Evolutionary conservation across 495 filamentous ascomycete genomes (phyloP).

Genomic region (Chaetomium tenue): DNA sequence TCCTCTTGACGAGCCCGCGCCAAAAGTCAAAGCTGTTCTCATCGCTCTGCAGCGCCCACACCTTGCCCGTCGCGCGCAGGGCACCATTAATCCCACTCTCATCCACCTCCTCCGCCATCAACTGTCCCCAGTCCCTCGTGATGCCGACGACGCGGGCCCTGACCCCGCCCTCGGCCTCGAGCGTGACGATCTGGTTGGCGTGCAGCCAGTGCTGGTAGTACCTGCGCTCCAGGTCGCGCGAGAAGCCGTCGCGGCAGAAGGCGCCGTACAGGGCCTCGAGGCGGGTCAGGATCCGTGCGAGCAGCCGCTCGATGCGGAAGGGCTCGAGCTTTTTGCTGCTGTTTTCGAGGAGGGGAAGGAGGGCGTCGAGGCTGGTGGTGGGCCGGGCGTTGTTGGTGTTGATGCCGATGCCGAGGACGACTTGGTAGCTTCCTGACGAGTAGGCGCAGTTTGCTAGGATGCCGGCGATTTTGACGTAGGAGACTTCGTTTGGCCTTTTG

Average conservation of each 20-base stretch:
- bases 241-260: constrained; percentile 73
- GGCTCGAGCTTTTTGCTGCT: constrained; percentile 41
- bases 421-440: constrained; percentile 70
- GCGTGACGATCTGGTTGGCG: constrained; percentile 80
- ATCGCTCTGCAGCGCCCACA: constrained; percentile 87
- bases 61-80: constrained; percentile 63
- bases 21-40: constrained; percentile 99
- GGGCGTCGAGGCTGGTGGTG: constrained; percentile 78
- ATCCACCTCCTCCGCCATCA: constrained; percentile 78
- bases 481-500: constrained; percentile 52
- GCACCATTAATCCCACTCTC: constrained; percentile 54
- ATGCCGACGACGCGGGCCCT: constrained; percentile 84
- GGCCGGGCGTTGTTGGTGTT: constrained; percentile 85
- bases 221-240: constrained; percentile 62
- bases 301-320: constrained; percentile 75
- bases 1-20: constrained; percentile 79
- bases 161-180: constrained; percentile 78
- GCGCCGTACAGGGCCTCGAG: constrained; percentile 75
- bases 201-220: constrained; percentile 94
- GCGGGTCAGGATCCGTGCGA: constrained; percentile 74
- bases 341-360: constrained; percentile 50
- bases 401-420: constrained; percentile 85
- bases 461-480: constrained; percentile 88
- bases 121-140: constrained; percentile 80
- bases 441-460: constrained; percentile 91